Percentiles rank a stretch among this genome's conserved stretches.
These are phyloP conservation scores for Persicaria maculosa DNA, from an alignment of 148 eudicot species.

Conservation along the genomic window DNA sequence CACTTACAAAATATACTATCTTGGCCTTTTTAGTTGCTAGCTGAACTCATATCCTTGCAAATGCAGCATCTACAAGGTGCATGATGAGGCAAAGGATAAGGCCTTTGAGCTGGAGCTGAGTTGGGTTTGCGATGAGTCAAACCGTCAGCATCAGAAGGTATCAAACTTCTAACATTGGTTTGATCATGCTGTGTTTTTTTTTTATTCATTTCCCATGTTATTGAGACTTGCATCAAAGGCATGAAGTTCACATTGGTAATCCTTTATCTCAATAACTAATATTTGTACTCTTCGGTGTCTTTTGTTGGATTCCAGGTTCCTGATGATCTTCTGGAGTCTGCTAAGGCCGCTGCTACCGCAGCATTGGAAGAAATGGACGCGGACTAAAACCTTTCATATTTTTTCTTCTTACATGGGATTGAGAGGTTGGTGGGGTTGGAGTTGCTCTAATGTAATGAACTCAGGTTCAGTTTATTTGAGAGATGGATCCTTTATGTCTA, in stretches of 20 bases:
- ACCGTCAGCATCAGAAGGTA: slow-evolving; percentile 92
- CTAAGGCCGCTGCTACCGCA: slow-evolving; percentile 60
- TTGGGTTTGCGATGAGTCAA: slow-evolving; percentile 97
- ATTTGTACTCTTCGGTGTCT: neutral
- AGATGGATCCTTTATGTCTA: slow-evolving; percentile 6
- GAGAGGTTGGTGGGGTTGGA: neutral
- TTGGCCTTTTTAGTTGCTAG: neutral
- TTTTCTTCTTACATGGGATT: neutral
- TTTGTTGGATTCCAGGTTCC: slow-evolving; percentile 45
- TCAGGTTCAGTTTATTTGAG: slow-evolving; percentile 3
- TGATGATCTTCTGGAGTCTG: slow-evolving; percentile 49
- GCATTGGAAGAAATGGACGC: slow-evolving; percentile 87
- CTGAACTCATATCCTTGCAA: neutral
- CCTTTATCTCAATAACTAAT: neutral
- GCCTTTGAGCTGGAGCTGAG: slow-evolving; percentile 96
- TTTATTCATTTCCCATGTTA: neutral
- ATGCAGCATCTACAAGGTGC: slow-evolving; percentile 90
- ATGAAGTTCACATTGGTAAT: neutral
- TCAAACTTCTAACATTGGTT: neutral
- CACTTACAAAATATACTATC: neutral
- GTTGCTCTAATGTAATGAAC: neutral
- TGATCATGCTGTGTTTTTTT: neutral
- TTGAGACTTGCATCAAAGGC: neutral
- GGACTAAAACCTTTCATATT: slow-evolving; percentile 28
- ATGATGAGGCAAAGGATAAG: slow-evolving; percentile 97